Evolutionary conservation across 768 basidiomycete species (phyloP).

Genomic region (Strobilomyces dryophilus): DNA sequence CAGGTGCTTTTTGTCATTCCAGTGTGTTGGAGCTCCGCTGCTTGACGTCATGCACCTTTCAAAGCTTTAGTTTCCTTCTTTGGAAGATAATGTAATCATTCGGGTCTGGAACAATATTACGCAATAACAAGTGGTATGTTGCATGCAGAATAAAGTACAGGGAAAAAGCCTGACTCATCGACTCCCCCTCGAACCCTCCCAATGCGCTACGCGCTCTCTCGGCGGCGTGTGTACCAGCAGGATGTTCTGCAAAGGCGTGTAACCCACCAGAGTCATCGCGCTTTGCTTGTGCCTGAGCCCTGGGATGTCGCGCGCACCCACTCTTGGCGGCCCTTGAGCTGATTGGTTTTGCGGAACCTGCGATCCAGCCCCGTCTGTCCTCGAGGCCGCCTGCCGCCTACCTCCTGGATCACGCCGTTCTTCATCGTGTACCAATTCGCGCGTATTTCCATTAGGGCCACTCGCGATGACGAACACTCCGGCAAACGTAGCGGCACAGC

Average conservation of each 20-base stretch:
- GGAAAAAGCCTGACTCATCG: neutral
- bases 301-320: constrained; percentile 40
- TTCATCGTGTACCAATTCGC: constrained; percentile 28
- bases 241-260: constrained; percentile 76
- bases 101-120: neutral
- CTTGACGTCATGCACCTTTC: constrained; percentile 29
- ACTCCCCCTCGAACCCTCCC: constrained; percentile 31
- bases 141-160: neutral
- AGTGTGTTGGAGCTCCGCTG: constrained; percentile 31
- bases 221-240: constrained; percentile 65
- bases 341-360: constrained; percentile 30
- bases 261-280: constrained; percentile 56
- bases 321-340: constrained; percentile 46
- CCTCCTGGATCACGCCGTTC: constrained; percentile 32
- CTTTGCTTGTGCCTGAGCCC: constrained; percentile 50
- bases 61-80: constrained; percentile 8
- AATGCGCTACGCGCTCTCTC: constrained; percentile 39
- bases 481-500: constrained; percentile 82
- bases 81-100: neutral
- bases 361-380: constrained; percentile 23
- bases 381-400: constrained; percentile 26
- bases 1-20: constrained; percentile 30
- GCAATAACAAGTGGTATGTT: neutral
- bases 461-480: constrained; percentile 89
- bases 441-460: constrained; percentile 36